Evolutionary conservation across 2,329 filamentous ascomycete genomes (phyloP), one percentile per base, ranked within the genome.

Genomic region (Xylariaceae sp.): DNA sequence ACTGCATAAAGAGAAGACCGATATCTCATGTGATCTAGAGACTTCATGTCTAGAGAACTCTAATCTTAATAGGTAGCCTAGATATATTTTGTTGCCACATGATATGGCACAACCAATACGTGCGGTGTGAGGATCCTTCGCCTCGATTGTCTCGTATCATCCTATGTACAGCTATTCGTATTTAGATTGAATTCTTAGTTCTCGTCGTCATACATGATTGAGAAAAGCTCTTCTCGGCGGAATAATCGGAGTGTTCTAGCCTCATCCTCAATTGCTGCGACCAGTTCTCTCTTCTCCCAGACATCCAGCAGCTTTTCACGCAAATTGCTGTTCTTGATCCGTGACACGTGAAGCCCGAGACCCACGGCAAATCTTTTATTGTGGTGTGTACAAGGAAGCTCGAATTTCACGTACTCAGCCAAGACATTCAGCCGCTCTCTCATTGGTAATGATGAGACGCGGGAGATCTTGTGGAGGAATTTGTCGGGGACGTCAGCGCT

Each of bases 401-500:
- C 16, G 27, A 32, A 32, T 4, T 16, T 16, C 12, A 32, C 12
- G 12, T 14, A 8, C 12, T 14, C 27, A 16, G 12, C 27, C 12
- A 32, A 16, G 12, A 32, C 16, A 16, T 32, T 16, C 16, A 32
- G 27, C 7, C 16, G 12, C 16, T 32, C 27, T 32, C 27, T 32
- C 27, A 32, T 14, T 32, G 27, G 27, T 16, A 4, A 32, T 16
- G 12, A 12, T 32, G 27, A 32, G 12, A 32, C 27, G 12, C 16
- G 27, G 4, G 21, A 16, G 17, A 37, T 32, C 27, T 32, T 32
- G 4, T 32, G 12, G 27, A 32, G 12, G 27, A 32, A 32, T 16
- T 32, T 17, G 21, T 43, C 40, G 19, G 40, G 40, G 8, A 43
- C 40, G 21, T 43, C 40, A 14, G 10, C 10, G 33, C 29, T 36